Evolutionary conservation across 441 rosid species (phyloP), one percentile per base, ranked within the genome.

Genomic region (Arabidopsis lyrata): DNA sequence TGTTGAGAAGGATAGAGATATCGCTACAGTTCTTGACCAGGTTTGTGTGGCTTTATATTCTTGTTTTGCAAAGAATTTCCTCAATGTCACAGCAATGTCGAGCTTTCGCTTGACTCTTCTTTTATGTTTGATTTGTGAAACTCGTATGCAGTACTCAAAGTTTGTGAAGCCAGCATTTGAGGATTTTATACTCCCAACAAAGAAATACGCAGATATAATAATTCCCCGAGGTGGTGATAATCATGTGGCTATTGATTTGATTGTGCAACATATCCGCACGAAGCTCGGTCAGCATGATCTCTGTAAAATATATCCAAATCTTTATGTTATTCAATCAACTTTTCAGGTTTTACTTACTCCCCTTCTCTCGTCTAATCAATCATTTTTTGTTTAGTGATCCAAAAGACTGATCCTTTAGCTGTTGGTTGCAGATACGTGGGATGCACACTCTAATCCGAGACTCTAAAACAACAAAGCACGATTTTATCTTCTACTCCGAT

Each of bases 171-270:
- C 98, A 64, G 98, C 98, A 55, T 94, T 94, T 59, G 97, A 94
- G 66, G 98, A 94, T 79, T 94, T 94, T 75, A 91, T 94, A 66
- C 97, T 94, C 78, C 98, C 98, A 69, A 88, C 98, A 47, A 94
- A 94, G 86, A 94, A 94, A 54, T 91, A 87, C 72, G 98, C 98
- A 0, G 98, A 94, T 80, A 91, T 94, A 55, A 90, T 94, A 53
- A 91, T 94, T 76, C 98, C 98, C 39, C 95, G 98, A 29, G 98
- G 98, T 49, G 98, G 98, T 81, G 98, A 94, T 77, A 94, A 94
- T 70, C 98, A 90, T 78, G 98, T 91, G 5, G 98, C 98, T 42
- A 73, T 94, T 74, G 98, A 94, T 88, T 83, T 94, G 87, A 94
- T 94, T 77, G 98, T 91, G 66, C 98, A 94, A 79, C 98, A 94